Evolutionary conservation across 2,329 filamentous ascomycete genomes (phyloP).

Genomic region (Sphaerostilbella broomeana): DNA sequence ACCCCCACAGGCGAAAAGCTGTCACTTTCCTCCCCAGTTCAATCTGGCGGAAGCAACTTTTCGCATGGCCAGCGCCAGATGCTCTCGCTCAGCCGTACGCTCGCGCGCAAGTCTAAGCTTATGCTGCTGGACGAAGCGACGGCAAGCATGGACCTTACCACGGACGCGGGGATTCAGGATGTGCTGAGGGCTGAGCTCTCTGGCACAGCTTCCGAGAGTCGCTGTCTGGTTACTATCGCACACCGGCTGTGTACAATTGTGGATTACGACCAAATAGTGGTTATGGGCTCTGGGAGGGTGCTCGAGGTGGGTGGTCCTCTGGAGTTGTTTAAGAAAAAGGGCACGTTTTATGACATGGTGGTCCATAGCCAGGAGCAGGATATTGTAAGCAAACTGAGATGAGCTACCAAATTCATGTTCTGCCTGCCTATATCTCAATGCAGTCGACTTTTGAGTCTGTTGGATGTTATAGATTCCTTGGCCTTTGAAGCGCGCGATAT

Average conservation of each 20-base stretch:
- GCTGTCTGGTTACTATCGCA: slow-evolving; percentile 43
- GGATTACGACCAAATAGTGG: slow-evolving; percentile 45
- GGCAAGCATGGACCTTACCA: slow-evolving; percentile 42
- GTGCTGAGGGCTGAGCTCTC: slow-evolving; percentile 37
- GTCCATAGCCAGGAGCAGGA: slow-evolving; percentile 38
- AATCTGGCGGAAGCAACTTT: slow-evolving; percentile 39
- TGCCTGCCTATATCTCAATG: no score
- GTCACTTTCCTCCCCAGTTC: slow-evolving; percentile 33
- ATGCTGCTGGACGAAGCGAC: slow-evolving; percentile 45
- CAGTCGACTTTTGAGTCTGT: no score
- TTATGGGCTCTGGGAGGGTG: slow-evolving; percentile 40
- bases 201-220: slow-evolving; percentile 26
- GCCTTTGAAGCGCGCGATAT: no score
- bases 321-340: slow-evolving; percentile 31
- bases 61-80: slow-evolving; percentile 45
- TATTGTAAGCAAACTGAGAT: no score
- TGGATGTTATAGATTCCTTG: no score
- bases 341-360: slow-evolving; percentile 40
- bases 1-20: slow-evolving; percentile 24
- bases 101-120: slow-evolving; percentile 40
- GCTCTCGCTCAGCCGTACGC: slow-evolving; percentile 40
- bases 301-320: slow-evolving; percentile 34
- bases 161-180: slow-evolving; percentile 40
- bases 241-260: slow-evolving; percentile 45
- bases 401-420: no score